phyloP scores from a whole-genome alignment of 306 rosid genomes.

The Prunus mongolica region DNA sequence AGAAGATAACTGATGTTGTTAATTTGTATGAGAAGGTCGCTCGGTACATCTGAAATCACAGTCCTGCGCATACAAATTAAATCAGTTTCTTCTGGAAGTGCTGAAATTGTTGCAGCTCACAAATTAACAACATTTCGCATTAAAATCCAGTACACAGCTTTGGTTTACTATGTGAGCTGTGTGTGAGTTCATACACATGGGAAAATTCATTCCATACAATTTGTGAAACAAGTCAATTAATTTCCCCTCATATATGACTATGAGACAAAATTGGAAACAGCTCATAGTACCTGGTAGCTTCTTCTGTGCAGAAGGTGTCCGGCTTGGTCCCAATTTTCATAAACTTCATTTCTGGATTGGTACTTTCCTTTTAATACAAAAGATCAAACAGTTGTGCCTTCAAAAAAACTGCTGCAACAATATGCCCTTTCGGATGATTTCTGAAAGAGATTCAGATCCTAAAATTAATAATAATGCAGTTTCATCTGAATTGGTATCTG shows the following conservation, averaged over 20 bases:
- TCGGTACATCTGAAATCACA: conserved; percentile 56
- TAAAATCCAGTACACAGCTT: neutral
- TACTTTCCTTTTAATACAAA: conserved; percentile 21
- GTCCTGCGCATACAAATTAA: conserved; percentile 44
- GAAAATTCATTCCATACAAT: neutral
- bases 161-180: neutral
- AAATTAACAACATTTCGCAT: neutral
- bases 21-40: conserved; percentile 63
- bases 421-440: neutral
- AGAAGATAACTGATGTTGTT: conserved; percentile 59
- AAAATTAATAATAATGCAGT: neutral
- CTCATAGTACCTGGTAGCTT: conserved; percentile 70
- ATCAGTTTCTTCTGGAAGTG: neutral
- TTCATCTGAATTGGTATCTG: too few species aligned
- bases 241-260: neutral
- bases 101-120: neutral
- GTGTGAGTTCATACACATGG: neutral
- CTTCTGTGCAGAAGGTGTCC: conserved; percentile 81
- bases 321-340: conserved; percentile 96
- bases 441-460: neutral
- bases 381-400: conserved; percentile 29
- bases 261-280: neutral
- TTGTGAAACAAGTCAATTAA: neutral
- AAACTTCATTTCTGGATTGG: conserved; percentile 64
- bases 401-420: conserved; percentile 2